Evolutionary conservation across 169 alveolate species (phyloP), one percentile per base, ranked within the genome.

Genomic region (Hepatocystis sp.): DNA sequence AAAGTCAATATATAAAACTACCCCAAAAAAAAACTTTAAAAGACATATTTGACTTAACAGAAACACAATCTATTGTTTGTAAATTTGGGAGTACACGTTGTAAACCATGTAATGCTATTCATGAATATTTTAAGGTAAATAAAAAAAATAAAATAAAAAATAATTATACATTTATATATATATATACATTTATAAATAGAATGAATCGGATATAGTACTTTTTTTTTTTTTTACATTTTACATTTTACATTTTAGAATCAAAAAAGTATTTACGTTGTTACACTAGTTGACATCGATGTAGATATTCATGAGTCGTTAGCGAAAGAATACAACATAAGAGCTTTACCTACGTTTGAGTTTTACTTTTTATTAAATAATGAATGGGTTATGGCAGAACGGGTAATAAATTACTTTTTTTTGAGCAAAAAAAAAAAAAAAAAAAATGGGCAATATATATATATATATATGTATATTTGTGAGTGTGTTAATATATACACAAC

Each of bases 1-100:
- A 56, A 40, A 23, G 86, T 40, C 27, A 27, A 7, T 71, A 55
- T 58, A 58, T 71, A 19, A 53, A 58, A 7, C 34, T 71, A 71
- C 36, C 42, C 7, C 46, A 55, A 5, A 40, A 36, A 4, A 42
- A 8, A 34, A 56, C 7, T 23, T 56, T 71, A 61, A 40, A 49
- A 34, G 76, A 49, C 27, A 27, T 71, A 36, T 56, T 71, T 47
- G 15, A n/a, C 15, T 71, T 65, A 8, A 71, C 56, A 11, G 8
- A 71, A 58, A 44, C 32, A 10, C n/a, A 46, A 1, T 56, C 86
- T 15, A 39, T 51, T n/a, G 86, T 71, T 25, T 21, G 55, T 15
- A 71, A 71, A 49, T 71, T 71, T 39, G 76, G 86, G n/a, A 63
- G 65, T 10, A 44, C 39, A n/a, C 58, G 86, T 71, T 71, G 86